These are phyloP conservation scores for Spergularia bocconei DNA, from an alignment of 148 eudicot species.

Conservation along the genomic window DNA sequence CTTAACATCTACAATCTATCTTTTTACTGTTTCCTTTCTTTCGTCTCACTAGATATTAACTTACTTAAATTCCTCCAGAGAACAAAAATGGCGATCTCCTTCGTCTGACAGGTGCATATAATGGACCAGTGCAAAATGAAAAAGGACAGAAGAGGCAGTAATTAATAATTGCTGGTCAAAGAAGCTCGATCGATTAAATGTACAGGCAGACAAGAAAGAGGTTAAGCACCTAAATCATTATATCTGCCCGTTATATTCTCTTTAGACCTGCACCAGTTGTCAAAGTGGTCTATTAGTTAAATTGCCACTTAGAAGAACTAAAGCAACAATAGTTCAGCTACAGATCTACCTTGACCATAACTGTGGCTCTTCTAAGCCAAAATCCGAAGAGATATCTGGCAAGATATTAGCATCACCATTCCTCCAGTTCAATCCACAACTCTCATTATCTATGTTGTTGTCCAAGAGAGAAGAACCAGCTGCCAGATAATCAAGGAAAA, in stretches of 20 bases:
- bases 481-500: conserved; percentile 11
- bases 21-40: background rate
- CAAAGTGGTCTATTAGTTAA: conserved; percentile 3
- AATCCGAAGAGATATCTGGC: conserved; percentile 22
- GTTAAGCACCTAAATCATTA: conserved; percentile 25
- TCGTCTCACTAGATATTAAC: background rate
- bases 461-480: conserved; percentile 21
- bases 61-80: conserved; percentile 27
- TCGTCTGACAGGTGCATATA: conserved; percentile 25
- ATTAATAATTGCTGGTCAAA: conserved; percentile 7
- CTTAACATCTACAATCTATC: background rate
- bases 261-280: conserved; percentile 24
- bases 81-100: conserved; percentile 12
- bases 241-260: conserved; percentile 20
- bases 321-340: background rate
- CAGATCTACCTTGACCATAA: conserved; percentile 27
- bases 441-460: conserved; percentile 15
- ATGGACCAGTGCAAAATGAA: conserved; percentile 12
- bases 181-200: conserved; percentile 3
- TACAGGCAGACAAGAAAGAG: conserved; percentile 13
- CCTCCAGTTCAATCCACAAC: conserved; percentile 24
- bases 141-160: conserved; percentile 9
- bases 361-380: conserved; percentile 15
- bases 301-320: background rate
- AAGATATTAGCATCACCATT: conserved; percentile 15